Evolutionary conservation across 768 basidiomycete genomes (phyloP), one percentile per base, ranked within the genome.

Genomic region (Pleurotus djamor): DNA sequence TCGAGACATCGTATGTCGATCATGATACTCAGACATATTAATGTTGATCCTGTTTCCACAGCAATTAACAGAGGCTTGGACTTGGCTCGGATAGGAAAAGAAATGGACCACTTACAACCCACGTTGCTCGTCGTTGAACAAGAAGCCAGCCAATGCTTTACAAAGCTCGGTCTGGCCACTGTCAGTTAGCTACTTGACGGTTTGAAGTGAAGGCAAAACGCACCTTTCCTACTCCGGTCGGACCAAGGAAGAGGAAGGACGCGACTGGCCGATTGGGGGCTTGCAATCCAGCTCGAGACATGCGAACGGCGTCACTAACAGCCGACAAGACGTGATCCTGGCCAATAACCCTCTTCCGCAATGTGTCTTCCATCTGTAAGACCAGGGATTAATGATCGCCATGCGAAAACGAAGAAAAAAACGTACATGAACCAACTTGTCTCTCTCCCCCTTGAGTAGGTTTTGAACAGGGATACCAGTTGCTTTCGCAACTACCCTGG

Each of bases 11-110:
- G 93, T 94, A 67, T 98, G 93, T 57, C 94, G 84, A 64, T 96
- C 95, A 52, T 93, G 91, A 66, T 91, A 97, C 83, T 97, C 92
- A n/a, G 91, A 91, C 93, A 96, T 95, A 65, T 97, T 96, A 68
- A 96, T 93, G 60, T 88, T 91, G 63, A 95, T 93, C 57, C 89
- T 92, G 57, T 17, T 28, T 5, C 52, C 12, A 50, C 6, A 52
- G 10, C 14, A 17, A 38, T 48, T 49, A 41, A 49, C 14, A 49
- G 28, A 6, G 52, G 52, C 38, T 12, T 58, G 60, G n/a, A 32
- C 45, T 8, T 32, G 54, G 5, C 37, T 4, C 9, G 32, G 50
- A 21, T 8, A 32, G 35, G 60, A 13, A 36, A 59, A 47, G 28
- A 32, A 35, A n/a, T 28, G 4, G 4, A 79, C 21, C 21, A 28